Evolutionary conservation across 345 rosid species (phyloP).

Genomic region (Noccaea caerulescens): DNA sequence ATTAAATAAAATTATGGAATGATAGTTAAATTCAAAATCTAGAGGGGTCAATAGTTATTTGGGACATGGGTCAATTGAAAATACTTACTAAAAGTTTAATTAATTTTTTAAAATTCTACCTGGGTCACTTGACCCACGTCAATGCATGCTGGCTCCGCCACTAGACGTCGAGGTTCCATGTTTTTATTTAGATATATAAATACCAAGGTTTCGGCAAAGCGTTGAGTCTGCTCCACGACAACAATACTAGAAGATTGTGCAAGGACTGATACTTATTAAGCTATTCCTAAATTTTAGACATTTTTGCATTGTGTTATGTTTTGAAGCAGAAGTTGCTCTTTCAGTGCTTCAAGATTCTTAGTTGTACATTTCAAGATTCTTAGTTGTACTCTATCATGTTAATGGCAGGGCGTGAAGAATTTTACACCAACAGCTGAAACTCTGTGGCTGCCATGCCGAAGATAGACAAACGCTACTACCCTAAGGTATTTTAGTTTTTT

Average conservation of each 20-base stretch:
- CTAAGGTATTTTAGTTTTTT: slow-evolving; percentile 67
- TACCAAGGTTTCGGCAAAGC: slow-evolving; percentile 49
- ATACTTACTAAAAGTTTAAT: too few species aligned
- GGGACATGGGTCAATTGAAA: too few species aligned
- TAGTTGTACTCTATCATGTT: slow-evolving; percentile 20
- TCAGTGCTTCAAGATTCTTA: slow-evolving; percentile 38
- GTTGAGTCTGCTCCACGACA: slow-evolving; percentile 72
- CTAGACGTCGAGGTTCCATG: too few species aligned
- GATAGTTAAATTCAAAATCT: too few species aligned
- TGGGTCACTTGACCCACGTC: too few species aligned
- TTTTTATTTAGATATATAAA: too few species aligned
- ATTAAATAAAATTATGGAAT: too few species aligned
- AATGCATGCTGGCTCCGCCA: too few species aligned
- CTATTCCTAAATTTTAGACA: neutral
- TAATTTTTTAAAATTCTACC: too few species aligned
- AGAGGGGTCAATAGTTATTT: too few species aligned
- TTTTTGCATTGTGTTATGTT: slow-evolving; percentile 9
- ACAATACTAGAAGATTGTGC: slow-evolving; percentile 93
- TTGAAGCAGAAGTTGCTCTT: slow-evolving; percentile 15
- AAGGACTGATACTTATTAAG: slow-evolving; percentile 70
- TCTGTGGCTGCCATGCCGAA: slow-evolving; percentile 76
- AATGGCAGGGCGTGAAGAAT: slow-evolving; percentile 86
- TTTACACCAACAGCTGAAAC: too few species aligned
- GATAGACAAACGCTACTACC: slow-evolving; percentile 85
- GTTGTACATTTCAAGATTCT: neutral